Evolutionary conservation across 2,329 filamentous ascomycete genomes (phyloP).

Genomic region (Penicillium sp.): DNA sequence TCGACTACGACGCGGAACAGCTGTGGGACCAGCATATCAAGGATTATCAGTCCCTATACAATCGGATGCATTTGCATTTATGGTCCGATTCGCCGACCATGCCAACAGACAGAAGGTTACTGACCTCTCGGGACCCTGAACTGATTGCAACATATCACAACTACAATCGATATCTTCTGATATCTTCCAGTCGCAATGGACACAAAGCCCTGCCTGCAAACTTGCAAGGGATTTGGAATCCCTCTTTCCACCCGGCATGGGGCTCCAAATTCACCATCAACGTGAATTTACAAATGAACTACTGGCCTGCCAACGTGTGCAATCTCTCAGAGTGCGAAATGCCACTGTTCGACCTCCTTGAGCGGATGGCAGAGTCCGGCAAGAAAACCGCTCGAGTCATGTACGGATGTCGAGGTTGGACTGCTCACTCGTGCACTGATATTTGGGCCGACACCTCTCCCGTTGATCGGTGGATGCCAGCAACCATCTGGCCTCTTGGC

Average conservation of each 20-base stretch:
- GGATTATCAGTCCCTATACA: constrained; percentile 38
- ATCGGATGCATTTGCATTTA: constrained; percentile 34
- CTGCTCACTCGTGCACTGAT: constrained; percentile 60
- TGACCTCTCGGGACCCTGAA: constrained; percentile 49
- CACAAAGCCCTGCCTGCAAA: constrained; percentile 54
- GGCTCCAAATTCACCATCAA: constrained; percentile 60
- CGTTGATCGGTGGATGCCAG: constrained; percentile 48
- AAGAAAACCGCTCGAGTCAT: constrained; percentile 55
- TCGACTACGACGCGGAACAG: constrained; percentile 17
- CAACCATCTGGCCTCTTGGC: constrained; percentile 44
- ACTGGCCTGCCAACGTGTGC: constrained; percentile 59
- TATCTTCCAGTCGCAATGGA: constrained; percentile 55
- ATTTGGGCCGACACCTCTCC: constrained; percentile 60
- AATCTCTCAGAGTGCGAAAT: constrained; percentile 47
- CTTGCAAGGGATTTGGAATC: constrained; percentile 59
- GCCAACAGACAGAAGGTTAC: constrained; percentile 34
- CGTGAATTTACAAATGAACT: constrained; percentile 65
- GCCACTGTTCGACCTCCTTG: constrained; percentile 46
- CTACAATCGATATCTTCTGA: constrained; percentile 57
- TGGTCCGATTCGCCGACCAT: constrained; percentile 22
- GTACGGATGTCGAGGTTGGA: constrained; percentile 59
- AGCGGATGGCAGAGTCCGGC: constrained; percentile 43
- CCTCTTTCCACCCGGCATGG: constrained; percentile 52
- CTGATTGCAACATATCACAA: constrained; percentile 57
- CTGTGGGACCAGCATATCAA: constrained; percentile 34